Percentiles rank a stretch among this genome's conserved stretches.
phyloP scores from a whole-genome alignment of 148 eudicot species.

The Fagopyrum homotropicum region DNA sequence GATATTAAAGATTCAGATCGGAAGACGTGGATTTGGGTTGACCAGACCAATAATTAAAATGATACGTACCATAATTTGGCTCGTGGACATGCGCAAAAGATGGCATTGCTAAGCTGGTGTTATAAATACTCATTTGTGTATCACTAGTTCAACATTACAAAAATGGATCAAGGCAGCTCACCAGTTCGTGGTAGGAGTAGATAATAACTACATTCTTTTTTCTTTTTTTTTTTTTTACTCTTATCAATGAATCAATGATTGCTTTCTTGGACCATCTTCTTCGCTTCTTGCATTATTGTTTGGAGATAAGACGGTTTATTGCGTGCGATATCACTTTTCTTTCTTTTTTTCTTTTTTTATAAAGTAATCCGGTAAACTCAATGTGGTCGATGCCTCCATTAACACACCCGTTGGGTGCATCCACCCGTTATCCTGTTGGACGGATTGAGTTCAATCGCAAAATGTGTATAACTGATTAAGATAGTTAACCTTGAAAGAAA shows the following conservation, averaged over 20 bases:
- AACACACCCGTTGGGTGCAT: too few relatives aligned
- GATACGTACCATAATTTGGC: not conserved
- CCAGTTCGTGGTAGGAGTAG: not conserved
- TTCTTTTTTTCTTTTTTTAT: too few relatives aligned
- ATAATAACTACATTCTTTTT: not conserved
- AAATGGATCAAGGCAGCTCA: not conserved
- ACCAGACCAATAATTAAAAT: conserved; percentile 3
- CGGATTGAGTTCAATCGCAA: too few relatives aligned
- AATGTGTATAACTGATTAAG: too few relatives aligned
- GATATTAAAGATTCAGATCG: not conserved
- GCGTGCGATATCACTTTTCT: too few relatives aligned
- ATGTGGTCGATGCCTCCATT: too few relatives aligned
- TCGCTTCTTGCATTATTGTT: conserved; percentile 3
- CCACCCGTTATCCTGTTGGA: too few relatives aligned
- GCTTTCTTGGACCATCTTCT: conserved; percentile 1
- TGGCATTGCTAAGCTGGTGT: not conserved
- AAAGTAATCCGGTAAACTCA: too few relatives aligned
- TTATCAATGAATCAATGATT: not conserved
- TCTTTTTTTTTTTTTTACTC: not conserved
- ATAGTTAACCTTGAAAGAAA: too few relatives aligned
- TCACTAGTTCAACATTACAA: not conserved
- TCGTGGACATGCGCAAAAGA: not conserved
- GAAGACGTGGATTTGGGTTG: not conserved
- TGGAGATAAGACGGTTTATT: not conserved
- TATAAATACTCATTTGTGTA: not conserved